These are phyloP conservation scores for Acorus gramineus DNA, from an alignment of 106 monocot species.

Conservation along the genomic window DNA sequence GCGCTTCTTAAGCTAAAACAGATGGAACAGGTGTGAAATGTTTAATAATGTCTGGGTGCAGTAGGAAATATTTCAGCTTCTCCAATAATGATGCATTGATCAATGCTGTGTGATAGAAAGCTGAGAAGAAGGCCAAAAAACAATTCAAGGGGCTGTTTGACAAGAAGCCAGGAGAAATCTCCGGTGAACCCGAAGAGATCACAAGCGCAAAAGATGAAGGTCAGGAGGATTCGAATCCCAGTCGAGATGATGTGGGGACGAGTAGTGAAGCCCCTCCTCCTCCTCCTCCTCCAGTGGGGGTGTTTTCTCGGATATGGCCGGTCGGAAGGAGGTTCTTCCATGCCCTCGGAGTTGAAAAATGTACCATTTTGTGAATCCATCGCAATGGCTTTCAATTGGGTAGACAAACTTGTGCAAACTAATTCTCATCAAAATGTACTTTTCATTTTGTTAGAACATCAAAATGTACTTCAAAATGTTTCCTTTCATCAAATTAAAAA, in stretches of 20 bases:
- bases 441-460: too few relatives aligned
- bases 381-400: too few relatives aligned
- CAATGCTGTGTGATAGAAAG: conserved; percentile 26
- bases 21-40: conserved; percentile 45
- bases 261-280: conserved; percentile 5
- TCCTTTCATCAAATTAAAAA: too few relatives aligned
- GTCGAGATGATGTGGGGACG: neutral
- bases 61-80: neutral
- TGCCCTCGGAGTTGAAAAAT: conserved; percentile 55
- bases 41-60: neutral
- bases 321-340: conserved; percentile 41
- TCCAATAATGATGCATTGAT: too few relatives aligned
- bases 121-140: conserved; percentile 58
- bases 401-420: too few relatives aligned
- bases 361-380: conserved; percentile 25
- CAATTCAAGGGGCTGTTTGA: conserved; percentile 95
- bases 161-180: conserved; percentile 90
- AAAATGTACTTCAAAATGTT: too few relatives aligned
- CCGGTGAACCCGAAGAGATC: conserved; percentile 3
- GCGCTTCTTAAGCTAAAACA: conserved; percentile 86
- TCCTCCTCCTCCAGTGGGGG: conserved; percentile 28
- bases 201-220: neutral
- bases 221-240: neutral
- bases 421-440: too few relatives aligned
- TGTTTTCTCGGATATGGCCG: conserved; percentile 63